Percentiles rank a stretch among this genome's conserved stretches.
phyloP scores from a whole-genome alignment of 1,284 basidiomycete genomes.

The Ganoderma meredithae region DNA sequence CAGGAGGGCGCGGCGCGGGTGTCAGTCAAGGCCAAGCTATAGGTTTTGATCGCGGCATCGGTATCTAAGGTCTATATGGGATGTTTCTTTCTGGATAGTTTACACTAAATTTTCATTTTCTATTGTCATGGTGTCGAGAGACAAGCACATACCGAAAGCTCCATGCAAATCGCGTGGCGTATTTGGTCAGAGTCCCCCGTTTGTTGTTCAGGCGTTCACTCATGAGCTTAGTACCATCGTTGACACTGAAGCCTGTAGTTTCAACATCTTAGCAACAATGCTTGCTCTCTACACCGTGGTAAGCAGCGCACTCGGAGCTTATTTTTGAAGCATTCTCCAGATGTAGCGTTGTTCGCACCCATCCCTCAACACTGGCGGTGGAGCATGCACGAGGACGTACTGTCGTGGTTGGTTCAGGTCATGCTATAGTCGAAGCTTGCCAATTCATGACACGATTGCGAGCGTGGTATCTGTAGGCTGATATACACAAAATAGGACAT shows the following conservation, averaged over 20 bases:
- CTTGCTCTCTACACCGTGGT: no score
- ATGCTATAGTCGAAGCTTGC: no score
- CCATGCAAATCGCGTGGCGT: background rate
- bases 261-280: no score
- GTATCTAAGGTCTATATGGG: slow-evolving; percentile 17
- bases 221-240: background rate
- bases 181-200: no score
- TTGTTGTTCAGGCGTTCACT: background rate
- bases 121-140: background rate
- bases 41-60: slow-evolving; percentile 20
- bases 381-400: no score
- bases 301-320: no score
- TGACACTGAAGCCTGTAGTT: background rate
- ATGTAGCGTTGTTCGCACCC: no score
- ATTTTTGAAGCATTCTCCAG: no score
- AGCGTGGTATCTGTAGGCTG: background rate
- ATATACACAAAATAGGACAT: background rate
- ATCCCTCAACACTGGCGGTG: no score
- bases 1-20: slow-evolving; percentile 48
- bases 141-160: no score
- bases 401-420: no score
- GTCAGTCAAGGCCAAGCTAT: slow-evolving; percentile 51
- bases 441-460: no score
- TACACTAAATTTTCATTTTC: slow-evolving; percentile 1
- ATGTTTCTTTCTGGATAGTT: background rate